Percentiles rank a stretch among this genome's conserved stretches.
Conservation (phyloP, 805 yeast genomes). For the Lachancea meyersii region DNA sequence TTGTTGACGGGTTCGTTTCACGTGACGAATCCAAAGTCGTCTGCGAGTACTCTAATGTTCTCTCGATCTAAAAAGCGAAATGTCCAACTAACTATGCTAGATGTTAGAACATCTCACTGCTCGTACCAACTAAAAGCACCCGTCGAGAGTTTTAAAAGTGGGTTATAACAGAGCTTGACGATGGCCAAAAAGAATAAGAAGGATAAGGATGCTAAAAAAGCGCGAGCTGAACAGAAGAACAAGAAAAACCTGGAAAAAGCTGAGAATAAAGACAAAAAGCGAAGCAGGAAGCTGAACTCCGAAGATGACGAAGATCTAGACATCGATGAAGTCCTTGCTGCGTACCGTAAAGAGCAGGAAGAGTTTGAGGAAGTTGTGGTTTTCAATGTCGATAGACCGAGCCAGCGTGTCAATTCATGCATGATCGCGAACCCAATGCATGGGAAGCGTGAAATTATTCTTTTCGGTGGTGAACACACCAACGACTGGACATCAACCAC, state of each 20-base stretch:
- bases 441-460: conserved; percentile 66
- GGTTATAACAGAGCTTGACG: too few relatives aligned
- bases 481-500: conserved; percentile 43
- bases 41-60: too few relatives aligned
- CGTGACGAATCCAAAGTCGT: background rate
- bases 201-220: conserved; percentile 86
- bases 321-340: conserved; percentile 74
- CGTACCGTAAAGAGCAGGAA: conserved; percentile 74
- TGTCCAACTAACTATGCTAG: too few relatives aligned
- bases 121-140: too few relatives aligned
- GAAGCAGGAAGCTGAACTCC: conserved; percentile 57
- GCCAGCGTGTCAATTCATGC: conserved; percentile 65
- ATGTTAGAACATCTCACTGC: background rate
- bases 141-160: too few relatives aligned
- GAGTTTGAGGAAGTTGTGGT: conserved; percentile 66
- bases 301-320: conserved; percentile 80
- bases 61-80: too few relatives aligned
- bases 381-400: conserved; percentile 53
- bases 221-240: conserved; percentile 74
- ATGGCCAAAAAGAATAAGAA: conserved; percentile 90
- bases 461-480: conserved; percentile 86
- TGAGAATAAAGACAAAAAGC: conserved; percentile 65
- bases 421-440: conserved; percentile 70
- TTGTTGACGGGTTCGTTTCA: background rate
- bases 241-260: conserved; percentile 72